Percentiles rank a stretch among this genome's conserved stretches.
These are phyloP conservation scores for Pulveroboletus sp. DNA, from an alignment of 768 basidiomycete genomes.

Conservation along the genomic window DNA sequence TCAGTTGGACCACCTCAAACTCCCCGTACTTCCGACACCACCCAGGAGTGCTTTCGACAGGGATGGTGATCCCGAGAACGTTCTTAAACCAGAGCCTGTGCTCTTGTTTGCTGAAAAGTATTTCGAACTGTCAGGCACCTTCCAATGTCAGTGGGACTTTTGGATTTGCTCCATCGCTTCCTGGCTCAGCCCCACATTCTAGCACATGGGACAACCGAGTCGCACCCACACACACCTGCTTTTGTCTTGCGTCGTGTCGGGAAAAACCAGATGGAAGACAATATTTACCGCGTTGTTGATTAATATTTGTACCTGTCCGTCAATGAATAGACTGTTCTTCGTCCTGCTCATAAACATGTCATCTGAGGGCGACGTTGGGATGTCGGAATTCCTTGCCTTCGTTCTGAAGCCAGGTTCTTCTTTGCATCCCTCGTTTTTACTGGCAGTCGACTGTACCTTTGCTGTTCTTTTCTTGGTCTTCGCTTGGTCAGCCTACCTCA, in stretches of 20 bases:
- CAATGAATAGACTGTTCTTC: neutral
- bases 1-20: conserved; percentile 42
- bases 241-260: conserved; percentile 15
- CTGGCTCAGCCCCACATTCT: conserved; percentile 2
- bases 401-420: conserved; percentile 75
- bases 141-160: conserved; percentile 39
- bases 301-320: conserved; percentile 12
- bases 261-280: neutral
- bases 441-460: conserved; percentile 61
- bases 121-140: conserved; percentile 48
- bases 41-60: conserved; percentile 9
- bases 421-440: conserved; percentile 62
- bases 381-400: conserved; percentile 41
- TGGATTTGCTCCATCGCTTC: neutral
- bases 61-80: conserved; percentile 16
- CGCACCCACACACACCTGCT: neutral
- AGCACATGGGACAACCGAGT: conserved; percentile 11
- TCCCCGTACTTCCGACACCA: conserved; percentile 42
- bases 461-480: conserved; percentile 54
- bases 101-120: conserved; percentile 44
- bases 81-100: conserved; percentile 32
- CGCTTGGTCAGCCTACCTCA: conserved; percentile 51
- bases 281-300: conserved; percentile 7
- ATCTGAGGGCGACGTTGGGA: conserved; percentile 13
- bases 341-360: conserved; percentile 13